phyloP scores from a whole-genome alignment of 1,284 basidiomycete species.

The Fistulinella cinereoalba region DNA sequence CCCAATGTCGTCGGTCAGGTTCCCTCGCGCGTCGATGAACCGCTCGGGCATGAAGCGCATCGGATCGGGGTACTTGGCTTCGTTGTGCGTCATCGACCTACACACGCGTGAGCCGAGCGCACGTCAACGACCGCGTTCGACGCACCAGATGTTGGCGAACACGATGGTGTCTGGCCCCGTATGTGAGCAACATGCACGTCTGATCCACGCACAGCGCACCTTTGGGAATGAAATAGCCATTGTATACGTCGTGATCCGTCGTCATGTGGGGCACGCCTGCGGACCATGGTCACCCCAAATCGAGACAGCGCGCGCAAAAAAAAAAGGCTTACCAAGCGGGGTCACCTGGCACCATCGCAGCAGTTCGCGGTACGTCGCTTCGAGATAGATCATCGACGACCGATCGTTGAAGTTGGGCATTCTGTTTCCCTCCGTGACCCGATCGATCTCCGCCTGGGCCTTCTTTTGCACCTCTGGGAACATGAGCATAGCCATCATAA shows the following conservation, averaged over 20 bases:
- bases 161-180: slow-evolving; percentile 11
- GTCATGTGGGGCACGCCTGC: slow-evolving; percentile 17
- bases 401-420: slow-evolving; percentile 15
- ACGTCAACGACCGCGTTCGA: background rate
- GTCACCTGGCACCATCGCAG: slow-evolving; percentile 20
- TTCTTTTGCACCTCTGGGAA: slow-evolving; percentile 23
- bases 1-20: slow-evolving; percentile 33
- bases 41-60: slow-evolving; percentile 34
- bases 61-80: slow-evolving; percentile 28
- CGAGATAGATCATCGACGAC: slow-evolving; percentile 20
- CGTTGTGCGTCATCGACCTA: slow-evolving; percentile 30
- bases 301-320: background rate
- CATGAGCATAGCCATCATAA: slow-evolving; percentile 29
- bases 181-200: background rate
- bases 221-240: slow-evolving; percentile 21
- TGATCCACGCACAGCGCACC: slow-evolving; percentile 1
- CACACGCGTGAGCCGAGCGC: background rate
- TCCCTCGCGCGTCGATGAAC: slow-evolving; percentile 24
- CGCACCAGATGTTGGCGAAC: slow-evolving; percentile 21
- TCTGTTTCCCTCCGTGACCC: slow-evolving; percentile 6
- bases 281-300: background rate
- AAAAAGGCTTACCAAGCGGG: slow-evolving; percentile 12
- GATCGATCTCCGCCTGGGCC: slow-evolving; percentile 22
- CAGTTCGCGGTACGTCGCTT: slow-evolving; percentile 17
- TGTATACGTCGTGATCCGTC: slow-evolving; percentile 13